Base-by-base conservation (phyloP, 2,329 filamentous ascomycete species). In the Fusarium pseudocircinatum region DNA sequence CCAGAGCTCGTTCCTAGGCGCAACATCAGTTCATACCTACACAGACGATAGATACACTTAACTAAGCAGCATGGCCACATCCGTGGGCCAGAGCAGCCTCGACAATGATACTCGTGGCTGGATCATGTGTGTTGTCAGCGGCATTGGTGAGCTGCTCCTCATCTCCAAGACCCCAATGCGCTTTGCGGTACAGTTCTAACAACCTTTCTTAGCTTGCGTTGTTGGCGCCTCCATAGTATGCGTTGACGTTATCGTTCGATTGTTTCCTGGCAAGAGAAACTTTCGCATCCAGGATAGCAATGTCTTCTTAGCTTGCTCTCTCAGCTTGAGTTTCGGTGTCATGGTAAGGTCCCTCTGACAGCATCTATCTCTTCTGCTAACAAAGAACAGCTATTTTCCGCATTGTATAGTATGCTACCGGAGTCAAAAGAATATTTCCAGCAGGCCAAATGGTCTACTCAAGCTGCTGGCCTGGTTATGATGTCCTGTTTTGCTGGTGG, bases 251-350 rank as follows among this genome's bases (percentile, higher is more conserved):
- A 78, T 97, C 60, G 86, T 97, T 56, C 91, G 91, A 64, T 86
- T 88, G 58, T 85, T 97, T 56, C 93, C 94, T 7, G 89, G 92
- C 59, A 91, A 92, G 82, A 90, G 87, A 77, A 87, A 91, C 79
- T 99, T 98, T 81, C 90, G 91, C 76, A 97, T 99, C 75, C 91
- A 97, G 79, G 93, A 97, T 71, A 98, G 94, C 83, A 96, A 94
- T 84, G 87, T 87, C 28, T 99, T 99, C 80, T 87, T 98, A 9
- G 95, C 95, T 2, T 91, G 91, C 28, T 98, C 96, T 1, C 84
- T 98, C 69, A 97, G 95, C 82, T 84, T 99, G 73, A 98, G 95
- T 81, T 97, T 97, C 75, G 96, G 96, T 47, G 95, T 98, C 50
- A 97, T 99, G 95, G 95, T 97, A 82, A 74, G 44, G 22, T 12